Evolutionary conservation across 352 stramenopile species (phyloP).

Genomic region (Phytophthora palmivora): DNA sequence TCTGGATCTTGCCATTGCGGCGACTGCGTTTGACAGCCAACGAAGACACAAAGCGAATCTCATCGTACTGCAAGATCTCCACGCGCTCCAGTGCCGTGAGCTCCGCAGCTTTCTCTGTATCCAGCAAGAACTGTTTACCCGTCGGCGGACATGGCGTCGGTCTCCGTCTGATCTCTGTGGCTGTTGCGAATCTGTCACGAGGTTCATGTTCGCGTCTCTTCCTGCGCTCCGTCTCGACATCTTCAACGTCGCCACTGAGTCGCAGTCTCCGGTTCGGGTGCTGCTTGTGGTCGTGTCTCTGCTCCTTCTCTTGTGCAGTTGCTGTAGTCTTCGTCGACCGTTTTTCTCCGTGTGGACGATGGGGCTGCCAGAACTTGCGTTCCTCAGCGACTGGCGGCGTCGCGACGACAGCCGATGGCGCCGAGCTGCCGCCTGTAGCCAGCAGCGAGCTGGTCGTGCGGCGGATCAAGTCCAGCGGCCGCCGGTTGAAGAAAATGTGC

Average conservation of each 20-base stretch:
- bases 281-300: constrained; percentile 18
- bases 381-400: constrained; percentile 17
- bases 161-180: constrained; percentile 11
- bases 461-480: constrained; percentile 50
- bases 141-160: constrained; percentile 22
- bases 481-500: constrained; percentile 60
- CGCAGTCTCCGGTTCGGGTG: constrained; percentile 14
- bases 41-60: constrained; percentile 61
- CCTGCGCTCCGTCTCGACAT: constrained; percentile 15
- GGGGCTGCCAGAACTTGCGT: constrained; percentile 34
- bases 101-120: constrained; percentile 32
- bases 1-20: constrained; percentile 41
- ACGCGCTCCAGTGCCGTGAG: constrained; percentile 56
- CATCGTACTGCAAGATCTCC: constrained; percentile 59
- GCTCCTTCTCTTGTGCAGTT: constrained; percentile 30
- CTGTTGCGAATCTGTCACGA: constrained; percentile 10
- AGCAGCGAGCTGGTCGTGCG: constrained; percentile 46
- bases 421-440: constrained; percentile 2
- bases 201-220: constrained; percentile 25
- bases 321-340: constrained; percentile 23
- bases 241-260: constrained; percentile 5
- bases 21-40: constrained; percentile 43
- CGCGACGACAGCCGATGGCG: background rate
- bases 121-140: constrained; percentile 38
- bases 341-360: constrained; percentile 19